Percentiles rank a stretch among this genome's conserved stretches.
These are phyloP conservation scores for Diaporthe eres DNA, from an alignment of 2,329 filamentous ascomycete species.

Conservation along the genomic window DNA sequence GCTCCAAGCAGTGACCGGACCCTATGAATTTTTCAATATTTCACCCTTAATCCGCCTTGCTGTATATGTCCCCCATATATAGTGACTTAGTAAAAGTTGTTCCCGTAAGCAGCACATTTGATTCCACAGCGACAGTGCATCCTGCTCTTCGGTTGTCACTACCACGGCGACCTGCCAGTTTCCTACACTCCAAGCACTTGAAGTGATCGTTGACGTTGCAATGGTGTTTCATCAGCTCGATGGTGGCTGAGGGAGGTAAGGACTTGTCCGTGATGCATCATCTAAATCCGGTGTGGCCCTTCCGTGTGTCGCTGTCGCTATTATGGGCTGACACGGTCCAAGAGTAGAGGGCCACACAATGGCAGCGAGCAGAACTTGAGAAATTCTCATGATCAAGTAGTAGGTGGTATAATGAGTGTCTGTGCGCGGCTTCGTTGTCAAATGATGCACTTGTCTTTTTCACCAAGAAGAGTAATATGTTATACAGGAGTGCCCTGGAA, in stretches of 20 bases:
- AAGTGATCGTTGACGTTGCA: no score
- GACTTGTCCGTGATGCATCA: slow-evolving; percentile 1
- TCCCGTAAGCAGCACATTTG: not conserved
- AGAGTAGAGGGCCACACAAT: not conserved
- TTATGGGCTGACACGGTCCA: not conserved
- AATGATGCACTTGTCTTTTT: not conserved
- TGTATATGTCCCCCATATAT: not conserved
- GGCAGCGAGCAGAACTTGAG: not conserved
- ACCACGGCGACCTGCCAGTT: not conserved
- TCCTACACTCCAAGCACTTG: not conserved
- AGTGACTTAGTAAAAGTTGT: no score
- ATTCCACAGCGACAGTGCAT: no score
- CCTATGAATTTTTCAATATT: not conserved
- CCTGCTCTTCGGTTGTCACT: not conserved
- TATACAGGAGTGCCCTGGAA: not conserved
- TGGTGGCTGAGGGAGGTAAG: not conserved
- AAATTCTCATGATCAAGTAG: not conserved
- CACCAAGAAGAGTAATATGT: not conserved
- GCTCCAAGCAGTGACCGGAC: not conserved
- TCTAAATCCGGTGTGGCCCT: not conserved
- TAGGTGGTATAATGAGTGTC: not conserved
- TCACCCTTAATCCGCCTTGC: no score
- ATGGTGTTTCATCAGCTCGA: not conserved
- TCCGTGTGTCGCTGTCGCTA: not conserved
- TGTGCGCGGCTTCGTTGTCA: not conserved